Conservation (phyloP, 257 asterid species). For the Nicotiana paniculata region DNA sequence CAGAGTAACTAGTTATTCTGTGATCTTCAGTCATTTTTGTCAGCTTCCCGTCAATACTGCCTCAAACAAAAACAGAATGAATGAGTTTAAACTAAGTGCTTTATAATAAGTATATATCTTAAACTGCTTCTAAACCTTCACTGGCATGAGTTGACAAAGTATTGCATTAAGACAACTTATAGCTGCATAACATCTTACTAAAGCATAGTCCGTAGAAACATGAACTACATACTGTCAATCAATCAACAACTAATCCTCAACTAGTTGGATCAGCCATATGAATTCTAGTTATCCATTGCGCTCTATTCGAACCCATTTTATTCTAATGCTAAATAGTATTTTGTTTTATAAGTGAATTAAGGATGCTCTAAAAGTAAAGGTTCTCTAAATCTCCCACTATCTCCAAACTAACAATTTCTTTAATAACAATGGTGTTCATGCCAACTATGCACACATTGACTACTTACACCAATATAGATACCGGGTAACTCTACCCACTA, state of each 20-base stretch:
- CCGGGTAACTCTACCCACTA: not conserved
- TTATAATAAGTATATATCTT: not conserved
- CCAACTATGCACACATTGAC: not conserved
- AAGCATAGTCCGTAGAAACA: not conserved
- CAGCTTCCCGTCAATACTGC: slow-evolving; percentile 78
- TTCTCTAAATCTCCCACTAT: not conserved
- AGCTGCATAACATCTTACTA: not conserved
- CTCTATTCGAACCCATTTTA: not conserved
- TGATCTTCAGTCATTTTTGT: slow-evolving; percentile 97
- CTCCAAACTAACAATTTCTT: not conserved
- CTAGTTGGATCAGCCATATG: not conserved
- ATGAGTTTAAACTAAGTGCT: not conserved
- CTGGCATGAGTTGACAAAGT: not conserved
- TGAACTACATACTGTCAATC: not conserved
- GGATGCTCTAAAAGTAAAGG: not conserved
- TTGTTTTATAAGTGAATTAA: not conserved
- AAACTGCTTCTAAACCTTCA: not conserved
- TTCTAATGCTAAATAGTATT: not conserved
- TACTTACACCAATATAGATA: not conserved
- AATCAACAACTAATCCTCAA: not conserved
- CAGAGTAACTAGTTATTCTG: slow-evolving; percentile 65
- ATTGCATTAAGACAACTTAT: not conserved
- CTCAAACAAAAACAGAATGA: slow-evolving; percentile 15
- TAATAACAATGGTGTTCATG: not conserved
- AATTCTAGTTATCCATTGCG: not conserved